Evolutionary conservation across 169 alveolate genomes (phyloP), one percentile per base, ranked within the genome.

Genomic region (Plasmodium cynomolgi): DNA sequence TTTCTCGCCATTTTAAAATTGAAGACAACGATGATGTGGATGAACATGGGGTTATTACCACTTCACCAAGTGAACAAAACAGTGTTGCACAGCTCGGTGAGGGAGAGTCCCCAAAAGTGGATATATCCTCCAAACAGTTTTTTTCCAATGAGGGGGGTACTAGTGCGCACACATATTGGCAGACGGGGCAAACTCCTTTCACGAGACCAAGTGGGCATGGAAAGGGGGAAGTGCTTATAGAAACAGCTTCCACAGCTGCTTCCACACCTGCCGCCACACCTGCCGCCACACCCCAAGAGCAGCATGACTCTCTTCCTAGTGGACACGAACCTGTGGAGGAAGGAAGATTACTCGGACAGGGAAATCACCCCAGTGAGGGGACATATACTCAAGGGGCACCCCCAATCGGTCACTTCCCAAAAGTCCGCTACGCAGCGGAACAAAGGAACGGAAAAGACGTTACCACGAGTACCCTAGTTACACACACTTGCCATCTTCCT

Each of bases 401-500:
- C 62, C 23, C 62, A 15, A 50, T 50, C 62, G 62, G 62, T 50
- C 62, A 13, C 62, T 50, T 0, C 8, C 62, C 23, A 15, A 23
- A 50, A 15, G 8, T 3, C 62, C 62, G n/a, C 62, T 17, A 15
- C 62, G 20, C 34, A 20, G 9, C 44, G 23, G 37, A 37, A 73
- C 26, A 13, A 11, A 84, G 23, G 29, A 31, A 39, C 7, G 54
- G n/a, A 20, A 84, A 84, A 26, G 71, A 77, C 6, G 37, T 33
- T 17, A 50, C 84, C n/a, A 23, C 82, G 54, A 90, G 29, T n/a
- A 81, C 37, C 3, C 20, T 81, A 20, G 34, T 81, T 68, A 68
- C 83, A 62, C 56, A 56, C 31, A 79, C 68, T 3, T 90, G 26
- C 23, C 44, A 79, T 17, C 84, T 91, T 23, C 56, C 95, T 11